phyloP scores from a whole-genome alignment of 2,329 filamentous ascomycete genomes.

The Hypoxylon sp. region DNA sequence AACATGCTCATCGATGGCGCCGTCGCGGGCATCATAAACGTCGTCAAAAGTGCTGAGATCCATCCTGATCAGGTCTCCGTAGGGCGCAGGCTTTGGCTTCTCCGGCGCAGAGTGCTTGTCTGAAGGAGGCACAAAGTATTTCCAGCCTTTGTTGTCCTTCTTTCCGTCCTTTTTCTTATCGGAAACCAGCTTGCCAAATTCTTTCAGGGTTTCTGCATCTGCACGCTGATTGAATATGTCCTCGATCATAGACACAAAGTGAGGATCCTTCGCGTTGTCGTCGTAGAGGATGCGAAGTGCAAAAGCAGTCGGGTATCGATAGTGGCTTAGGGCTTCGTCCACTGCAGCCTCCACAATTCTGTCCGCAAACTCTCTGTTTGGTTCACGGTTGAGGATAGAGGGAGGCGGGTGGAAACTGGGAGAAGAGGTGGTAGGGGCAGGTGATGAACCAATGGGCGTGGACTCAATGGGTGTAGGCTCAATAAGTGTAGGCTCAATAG shows the following conservation, averaged over 20 bases:
- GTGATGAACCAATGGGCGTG: constrained; percentile 5
- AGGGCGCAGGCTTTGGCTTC: constrained; percentile 62
- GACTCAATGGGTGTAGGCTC: constrained; percentile 27
- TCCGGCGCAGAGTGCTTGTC: constrained; percentile 58
- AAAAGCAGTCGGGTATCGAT: constrained; percentile 71
- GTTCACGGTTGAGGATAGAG: constrained; percentile 38
- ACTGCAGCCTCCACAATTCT: constrained; percentile 69
- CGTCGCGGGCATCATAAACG: not conserved
- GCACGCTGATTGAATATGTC: constrained; percentile 69
- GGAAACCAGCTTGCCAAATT: constrained; percentile 64
- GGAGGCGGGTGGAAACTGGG: constrained; percentile 41
- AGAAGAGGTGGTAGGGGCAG: constrained; percentile 5
- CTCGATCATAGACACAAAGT: constrained; percentile 68
- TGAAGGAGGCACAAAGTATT: constrained; percentile 65
- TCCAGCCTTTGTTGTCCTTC: constrained; percentile 62
- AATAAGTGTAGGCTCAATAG: constrained; percentile 10
- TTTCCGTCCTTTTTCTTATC: constrained; percentile 69
- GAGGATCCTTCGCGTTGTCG: constrained; percentile 63
- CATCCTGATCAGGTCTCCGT: constrained; percentile 60
- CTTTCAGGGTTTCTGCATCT: constrained; percentile 61
- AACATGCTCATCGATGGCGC: too few species aligned
- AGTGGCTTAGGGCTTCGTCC: constrained; percentile 66
- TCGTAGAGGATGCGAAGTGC: constrained; percentile 71
- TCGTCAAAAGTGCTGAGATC: constrained; percentile 47
- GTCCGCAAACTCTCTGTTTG: constrained; percentile 60